These are phyloP conservation scores for Lasiosphaeria ovina DNA, from an alignment of 495 filamentous ascomycete genomes.

Conservation along the genomic window DNA sequence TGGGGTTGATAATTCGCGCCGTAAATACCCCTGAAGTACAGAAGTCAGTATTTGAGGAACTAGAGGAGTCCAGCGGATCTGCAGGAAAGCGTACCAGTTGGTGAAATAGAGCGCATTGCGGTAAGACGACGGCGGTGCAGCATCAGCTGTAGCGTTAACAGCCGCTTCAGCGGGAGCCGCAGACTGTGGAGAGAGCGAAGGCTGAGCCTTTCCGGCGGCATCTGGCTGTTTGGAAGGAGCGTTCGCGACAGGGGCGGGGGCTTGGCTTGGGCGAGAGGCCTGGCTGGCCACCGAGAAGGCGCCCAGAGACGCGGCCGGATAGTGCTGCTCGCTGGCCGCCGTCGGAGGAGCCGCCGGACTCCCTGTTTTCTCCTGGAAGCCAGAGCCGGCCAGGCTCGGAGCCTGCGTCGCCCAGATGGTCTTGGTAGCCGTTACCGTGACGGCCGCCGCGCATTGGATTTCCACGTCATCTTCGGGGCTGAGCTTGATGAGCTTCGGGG, in stretches of 20 bases:
- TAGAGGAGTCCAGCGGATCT: neutral
- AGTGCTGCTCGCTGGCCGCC: constrained; percentile 2
- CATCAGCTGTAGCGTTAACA: neutral
- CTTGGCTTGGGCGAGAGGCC: neutral
- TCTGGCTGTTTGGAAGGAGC: neutral
- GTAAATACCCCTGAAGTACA: constrained; percentile 63
- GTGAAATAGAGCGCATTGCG: constrained; percentile 47
- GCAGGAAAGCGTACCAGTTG: constrained; percentile 37
- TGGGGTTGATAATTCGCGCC: constrained; percentile 70
- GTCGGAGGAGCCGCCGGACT: neutral
- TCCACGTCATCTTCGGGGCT: constrained; percentile 10
- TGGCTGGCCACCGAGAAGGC: neutral
- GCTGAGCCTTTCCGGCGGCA: neutral
- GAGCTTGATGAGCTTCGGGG: constrained; percentile 14
- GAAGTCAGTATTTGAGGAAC: neutral
- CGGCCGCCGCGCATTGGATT: constrained; percentile 10
- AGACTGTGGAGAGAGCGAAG: neutral
- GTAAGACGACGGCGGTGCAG: constrained; percentile 9
- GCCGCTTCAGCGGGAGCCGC: neutral
- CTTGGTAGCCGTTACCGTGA: constrained; percentile 11
- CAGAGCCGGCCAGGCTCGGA: neutral
- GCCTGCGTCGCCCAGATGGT: constrained; percentile 5
- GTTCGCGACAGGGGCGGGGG: neutral
- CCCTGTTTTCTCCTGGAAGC: neutral
- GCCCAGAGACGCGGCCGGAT: neutral